phyloP scores from a whole-genome alignment of 306 rosid genomes.

The Castanospermum australe region DNA sequence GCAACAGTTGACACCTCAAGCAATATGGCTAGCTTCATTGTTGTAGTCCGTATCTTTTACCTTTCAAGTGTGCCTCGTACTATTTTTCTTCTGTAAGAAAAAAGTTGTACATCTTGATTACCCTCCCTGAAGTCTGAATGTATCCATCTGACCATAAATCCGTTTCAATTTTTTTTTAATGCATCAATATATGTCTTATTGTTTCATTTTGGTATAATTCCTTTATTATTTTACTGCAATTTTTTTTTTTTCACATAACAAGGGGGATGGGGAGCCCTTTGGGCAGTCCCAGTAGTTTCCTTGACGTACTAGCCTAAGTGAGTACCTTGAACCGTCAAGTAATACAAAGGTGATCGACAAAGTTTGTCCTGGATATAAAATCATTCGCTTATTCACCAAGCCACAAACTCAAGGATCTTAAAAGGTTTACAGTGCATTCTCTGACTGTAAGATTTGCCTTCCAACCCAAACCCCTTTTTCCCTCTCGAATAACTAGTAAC shows the following conservation, averaged over 20 bases:
- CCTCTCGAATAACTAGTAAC: not conserved
- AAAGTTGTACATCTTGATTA: not conserved
- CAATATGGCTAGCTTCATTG: not conserved
- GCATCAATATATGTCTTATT: not conserved
- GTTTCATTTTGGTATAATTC: not conserved
- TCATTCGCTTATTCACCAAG: not conserved
- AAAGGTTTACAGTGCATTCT: not conserved
- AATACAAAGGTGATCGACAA: not conserved
- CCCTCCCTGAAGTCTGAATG: not conserved
- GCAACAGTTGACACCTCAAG: slow-evolving; percentile 5
- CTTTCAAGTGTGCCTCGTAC: not conserved
- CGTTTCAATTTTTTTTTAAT: not conserved
- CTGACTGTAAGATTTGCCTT: not conserved
- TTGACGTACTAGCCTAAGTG: not conserved
- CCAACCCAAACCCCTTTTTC: not conserved
- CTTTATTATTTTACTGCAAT: not conserved
- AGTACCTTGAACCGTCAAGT: not conserved
- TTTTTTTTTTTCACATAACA: not conserved
- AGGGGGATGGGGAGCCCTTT: not conserved
- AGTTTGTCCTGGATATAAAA: not conserved
- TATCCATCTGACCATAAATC: not conserved
- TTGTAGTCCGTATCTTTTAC: not conserved
- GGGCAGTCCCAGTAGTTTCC: not conserved
- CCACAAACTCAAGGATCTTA: not conserved
- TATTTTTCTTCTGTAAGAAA: not conserved